Percentiles rank a stretch among this genome's conserved stretches.
Conservation (phyloP, 805 yeast species). For the Lipomyces orientalis region DNA sequence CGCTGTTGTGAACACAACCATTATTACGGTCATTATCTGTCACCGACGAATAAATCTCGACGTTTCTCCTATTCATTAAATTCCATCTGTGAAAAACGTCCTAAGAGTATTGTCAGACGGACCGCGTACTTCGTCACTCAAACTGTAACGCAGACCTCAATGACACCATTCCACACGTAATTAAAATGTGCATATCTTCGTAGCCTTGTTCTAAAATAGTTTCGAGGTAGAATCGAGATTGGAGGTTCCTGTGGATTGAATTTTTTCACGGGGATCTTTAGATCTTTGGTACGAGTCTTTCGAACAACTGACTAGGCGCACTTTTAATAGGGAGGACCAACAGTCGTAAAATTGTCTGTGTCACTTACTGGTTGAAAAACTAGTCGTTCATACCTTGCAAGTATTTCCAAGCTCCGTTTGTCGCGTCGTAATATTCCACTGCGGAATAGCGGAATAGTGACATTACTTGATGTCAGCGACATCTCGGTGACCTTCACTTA, state of each 20-base stretch:
- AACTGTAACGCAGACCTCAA: background rate
- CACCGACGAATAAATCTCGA: background rate
- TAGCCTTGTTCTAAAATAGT: background rate
- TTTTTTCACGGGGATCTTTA: background rate
- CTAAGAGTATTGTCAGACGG: background rate
- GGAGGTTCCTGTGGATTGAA: background rate
- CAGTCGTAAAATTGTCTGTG: background rate
- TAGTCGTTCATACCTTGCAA: background rate
- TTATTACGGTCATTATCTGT: background rate
- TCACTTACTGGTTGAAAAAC: background rate
- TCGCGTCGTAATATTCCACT: background rate
- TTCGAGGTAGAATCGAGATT: background rate
- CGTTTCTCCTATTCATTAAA: background rate
- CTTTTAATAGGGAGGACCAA: background rate
- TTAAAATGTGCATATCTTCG: background rate
- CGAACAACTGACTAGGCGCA: background rate
- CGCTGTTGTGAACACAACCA: background rate
- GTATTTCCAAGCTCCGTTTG: background rate
- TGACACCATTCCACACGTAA: background rate
- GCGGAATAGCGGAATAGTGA: background rate
- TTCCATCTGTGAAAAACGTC: conserved; percentile 35
- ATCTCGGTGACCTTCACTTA: background rate
- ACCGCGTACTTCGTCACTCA: background rate
- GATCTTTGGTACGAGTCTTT: background rate
- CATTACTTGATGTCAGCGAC: background rate